Base-by-base conservation (phyloP, 768 basidiomycete species). In the Favolaschia claudopus region DNA sequence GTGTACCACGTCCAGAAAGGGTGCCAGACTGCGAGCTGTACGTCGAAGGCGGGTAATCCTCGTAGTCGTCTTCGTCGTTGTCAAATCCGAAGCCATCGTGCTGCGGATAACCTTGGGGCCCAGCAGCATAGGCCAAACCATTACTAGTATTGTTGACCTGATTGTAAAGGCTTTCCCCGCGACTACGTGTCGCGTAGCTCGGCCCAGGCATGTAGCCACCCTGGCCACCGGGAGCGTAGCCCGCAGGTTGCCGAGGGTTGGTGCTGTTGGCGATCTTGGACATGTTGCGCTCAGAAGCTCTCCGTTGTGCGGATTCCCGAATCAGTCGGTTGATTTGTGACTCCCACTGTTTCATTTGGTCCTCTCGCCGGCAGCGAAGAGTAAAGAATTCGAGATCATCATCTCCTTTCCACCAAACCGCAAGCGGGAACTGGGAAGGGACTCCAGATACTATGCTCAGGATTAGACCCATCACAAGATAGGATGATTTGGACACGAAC, bases 341-440 rank as follows among this genome's bases (percentile, higher is more conserved):
- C 70, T 97, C 93, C 97, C 97, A 99, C 68, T 94, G 91, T 42
- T 85, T 84, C 72, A 97, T 85, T 66, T 95, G 93, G 66, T 98
- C 97, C 69, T 98, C 94, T 12, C 88, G 88, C 40, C 92, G 86
- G 73, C 96, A 97, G 53, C 94, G 92, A 49, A 99, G 84, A 25
- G 95, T 93, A 75, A 99, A 99, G 68, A 86, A 95, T 68, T 99
- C 97, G 37, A 94, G 79, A 66, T 93, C 92, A 65, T 95, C 91
- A 67, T 97, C 96, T 5, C 94, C 94, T 69, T 91, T 89, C 95
- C 95, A 98, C 85, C 89, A 95, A 6, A 97, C 92, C 33, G 92
- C 89, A 31, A 98, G 86, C 8, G 93, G 88, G 70, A 93, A 88
- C 68, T 87, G 81, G 22, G 85, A 83, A 70, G 79, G 77, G 33